phyloP scores from a whole-genome alignment of 805 yeast genomes.

The Debaryomyces castellii region DNA sequence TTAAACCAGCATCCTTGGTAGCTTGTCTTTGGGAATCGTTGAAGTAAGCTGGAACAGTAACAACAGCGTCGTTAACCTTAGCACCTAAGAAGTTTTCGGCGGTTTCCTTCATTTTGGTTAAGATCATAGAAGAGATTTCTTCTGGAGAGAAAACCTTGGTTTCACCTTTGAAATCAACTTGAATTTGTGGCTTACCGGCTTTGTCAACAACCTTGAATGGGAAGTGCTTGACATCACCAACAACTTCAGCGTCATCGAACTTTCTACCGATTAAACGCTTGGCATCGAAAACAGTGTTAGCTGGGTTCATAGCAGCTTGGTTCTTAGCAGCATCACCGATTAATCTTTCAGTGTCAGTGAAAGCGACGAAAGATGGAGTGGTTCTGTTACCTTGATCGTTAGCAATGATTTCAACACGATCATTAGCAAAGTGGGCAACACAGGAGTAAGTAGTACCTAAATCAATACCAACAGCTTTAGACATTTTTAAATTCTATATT shows the following conservation, averaged over 20 bases:
- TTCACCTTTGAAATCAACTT: slow-evolving; percentile 48
- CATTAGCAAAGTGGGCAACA: slow-evolving; percentile 60
- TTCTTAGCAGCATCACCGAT: slow-evolving; percentile 53
- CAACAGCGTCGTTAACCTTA: slow-evolving; percentile 57
- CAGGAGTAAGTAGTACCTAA: slow-evolving; percentile 53
- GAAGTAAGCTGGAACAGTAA: slow-evolving; percentile 51
- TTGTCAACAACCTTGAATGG: slow-evolving; percentile 46
- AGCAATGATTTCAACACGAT: slow-evolving; percentile 58
- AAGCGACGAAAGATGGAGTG: slow-evolving; percentile 51
- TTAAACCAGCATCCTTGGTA: slow-evolving; percentile 53
- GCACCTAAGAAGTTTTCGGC: slow-evolving; percentile 90
- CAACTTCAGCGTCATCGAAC: slow-evolving; percentile 64
- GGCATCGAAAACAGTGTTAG: slow-evolving; percentile 50
- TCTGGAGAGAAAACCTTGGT: slow-evolving; percentile 48
- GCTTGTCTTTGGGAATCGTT: slow-evolving; percentile 53
- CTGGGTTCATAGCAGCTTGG: slow-evolving; percentile 52
- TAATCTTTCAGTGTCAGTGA: slow-evolving; percentile 49
- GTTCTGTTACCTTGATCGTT: slow-evolving; percentile 54
- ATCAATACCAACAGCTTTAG: slow-evolving; percentile 50
- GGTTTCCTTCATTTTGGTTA: slow-evolving; percentile 57
- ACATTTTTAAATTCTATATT: slow-evolving; percentile 12
- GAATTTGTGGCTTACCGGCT: slow-evolving; percentile 46
- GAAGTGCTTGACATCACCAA: slow-evolving; percentile 49
- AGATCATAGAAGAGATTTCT: slow-evolving; percentile 50
- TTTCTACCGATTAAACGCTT: slow-evolving; percentile 61